These are phyloP conservation scores for Urtica urens DNA, from an alignment of 306 rosid genomes.

Conservation along the genomic window DNA sequence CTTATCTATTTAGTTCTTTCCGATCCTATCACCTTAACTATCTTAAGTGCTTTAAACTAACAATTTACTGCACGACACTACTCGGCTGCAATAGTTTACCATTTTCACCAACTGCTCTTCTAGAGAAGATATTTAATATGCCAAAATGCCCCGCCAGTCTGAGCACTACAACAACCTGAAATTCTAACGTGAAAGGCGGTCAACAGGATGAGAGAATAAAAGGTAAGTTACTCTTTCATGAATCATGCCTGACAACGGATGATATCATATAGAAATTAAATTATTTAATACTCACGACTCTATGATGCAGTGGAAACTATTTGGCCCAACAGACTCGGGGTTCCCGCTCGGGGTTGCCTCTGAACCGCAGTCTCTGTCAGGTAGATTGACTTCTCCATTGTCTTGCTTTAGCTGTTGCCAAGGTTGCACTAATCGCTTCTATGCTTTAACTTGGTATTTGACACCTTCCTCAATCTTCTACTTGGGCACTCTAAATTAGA, in stretches of 20 bases:
- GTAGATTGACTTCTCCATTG: conserved; percentile 91
- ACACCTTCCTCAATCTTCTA: conserved; percentile 91
- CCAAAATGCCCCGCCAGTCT: conserved; percentile 97
- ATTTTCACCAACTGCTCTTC: too few species aligned
- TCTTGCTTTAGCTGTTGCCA: conserved; percentile 98
- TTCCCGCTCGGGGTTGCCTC: conserved; percentile 99
- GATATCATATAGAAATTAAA: conserved; percentile 14
- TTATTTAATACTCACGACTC: conserved; percentile 77
- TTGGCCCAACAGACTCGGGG: conserved; percentile 69
- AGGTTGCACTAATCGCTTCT: conserved; percentile 95
- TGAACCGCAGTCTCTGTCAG: conserved; percentile 88
- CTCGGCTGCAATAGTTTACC: too few species aligned
- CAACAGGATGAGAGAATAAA: conserved; percentile 12
- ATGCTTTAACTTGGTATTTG: conserved; percentile 93
- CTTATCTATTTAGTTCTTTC: too few species aligned
- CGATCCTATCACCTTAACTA: too few species aligned
- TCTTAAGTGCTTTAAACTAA: too few species aligned
- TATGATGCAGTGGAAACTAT: conserved; percentile 89
- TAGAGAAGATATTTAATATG: too few species aligned
- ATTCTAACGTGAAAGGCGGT: conserved; percentile 21
- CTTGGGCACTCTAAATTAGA: too few species aligned
- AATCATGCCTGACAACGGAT: conserved; percentile 9
- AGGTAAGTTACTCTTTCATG: conserved; percentile 3
- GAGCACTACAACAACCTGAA: conserved; percentile 95
- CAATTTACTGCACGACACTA: too few species aligned